Percentiles rank a stretch among this genome's conserved stretches.
Conservation (phyloP, 768 basidiomycete species). For the Tylopilus rubrobrunneus region DNA sequence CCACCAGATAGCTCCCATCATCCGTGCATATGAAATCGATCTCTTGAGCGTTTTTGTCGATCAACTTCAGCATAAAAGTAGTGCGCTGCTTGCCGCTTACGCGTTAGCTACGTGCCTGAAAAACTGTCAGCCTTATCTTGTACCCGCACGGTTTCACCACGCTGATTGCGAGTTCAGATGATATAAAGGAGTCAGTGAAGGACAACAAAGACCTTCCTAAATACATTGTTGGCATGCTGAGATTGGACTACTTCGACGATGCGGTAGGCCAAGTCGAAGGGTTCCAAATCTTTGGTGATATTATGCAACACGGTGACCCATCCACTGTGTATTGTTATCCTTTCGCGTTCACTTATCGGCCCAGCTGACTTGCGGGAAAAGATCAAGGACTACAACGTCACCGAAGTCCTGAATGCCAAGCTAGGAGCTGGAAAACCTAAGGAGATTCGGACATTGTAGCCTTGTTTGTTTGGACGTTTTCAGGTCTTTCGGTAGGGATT, state of each 20-base stretch:
- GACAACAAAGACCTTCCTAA: conserved; percentile 11
- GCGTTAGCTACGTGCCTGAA: conserved; percentile 6
- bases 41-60: conserved; percentile 7
- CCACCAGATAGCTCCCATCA: neutral
- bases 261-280: conserved; percentile 22
- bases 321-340: too few species aligned
- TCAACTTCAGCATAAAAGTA: conserved; percentile 9
- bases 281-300: conserved; percentile 21
- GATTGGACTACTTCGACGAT: conserved; percentile 23
- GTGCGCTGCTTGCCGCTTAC: conserved; percentile 18
- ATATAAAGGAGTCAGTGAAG: conserved; percentile 6
- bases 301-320: conserved; percentile 6
- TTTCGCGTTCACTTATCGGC: too few species aligned
- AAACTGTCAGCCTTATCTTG: neutral
- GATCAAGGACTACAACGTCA: too few species aligned
- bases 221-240: conserved; percentile 22
- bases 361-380: too few species aligned
- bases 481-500: too few species aligned
- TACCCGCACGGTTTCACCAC: too few species aligned
- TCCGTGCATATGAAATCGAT: conserved; percentile 3
- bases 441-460: too few species aligned
- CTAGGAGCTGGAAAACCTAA: too few species aligned
- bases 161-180: neutral
- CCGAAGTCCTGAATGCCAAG: too few species aligned
- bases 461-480: too few species aligned